Evolutionary conservation across 805 yeast genomes (phyloP).

Genomic region (Ogataea nakhonphanomensis): DNA sequence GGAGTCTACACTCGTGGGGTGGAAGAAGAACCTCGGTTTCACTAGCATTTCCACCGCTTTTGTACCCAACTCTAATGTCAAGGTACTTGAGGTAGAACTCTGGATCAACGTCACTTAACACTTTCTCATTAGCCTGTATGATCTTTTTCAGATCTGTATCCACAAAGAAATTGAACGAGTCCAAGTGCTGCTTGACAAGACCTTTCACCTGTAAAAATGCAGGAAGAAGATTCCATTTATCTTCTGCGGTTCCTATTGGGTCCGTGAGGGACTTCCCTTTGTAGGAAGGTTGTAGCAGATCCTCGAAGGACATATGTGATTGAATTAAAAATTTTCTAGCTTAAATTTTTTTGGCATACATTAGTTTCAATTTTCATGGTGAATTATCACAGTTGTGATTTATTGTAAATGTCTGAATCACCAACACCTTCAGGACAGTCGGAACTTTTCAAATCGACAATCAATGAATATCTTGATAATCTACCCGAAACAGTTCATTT

Average conservation of each 20-base stretch:
- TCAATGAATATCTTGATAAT: constrained; percentile 85
- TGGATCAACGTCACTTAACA: constrained; percentile 93
- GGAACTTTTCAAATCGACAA: constrained; percentile 59
- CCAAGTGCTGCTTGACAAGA: constrained; percentile 93
- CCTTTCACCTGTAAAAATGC: constrained; percentile 96
- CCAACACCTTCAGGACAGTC: constrained; percentile 11
- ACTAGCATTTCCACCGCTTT: constrained; percentile 45
- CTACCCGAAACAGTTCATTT: constrained; percentile 84
- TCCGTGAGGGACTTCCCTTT: constrained; percentile 86
- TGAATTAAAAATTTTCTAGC: constrained; percentile 1
- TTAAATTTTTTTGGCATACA: not conserved
- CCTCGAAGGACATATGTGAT: constrained; percentile 28
- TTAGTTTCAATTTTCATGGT: not conserved
- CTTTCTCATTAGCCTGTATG: constrained; percentile 83
- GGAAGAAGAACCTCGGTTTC: constrained; percentile 63
- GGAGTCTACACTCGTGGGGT: constrained; percentile 92
- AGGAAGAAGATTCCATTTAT: constrained; percentile 95
- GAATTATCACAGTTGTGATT: not conserved
- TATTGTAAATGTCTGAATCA: constrained; percentile 7
- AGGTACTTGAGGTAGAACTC: constrained; percentile 90
- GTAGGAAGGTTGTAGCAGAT: constrained; percentile 73
- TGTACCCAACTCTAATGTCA: constrained; percentile 88
- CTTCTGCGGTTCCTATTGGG: constrained; percentile 86
- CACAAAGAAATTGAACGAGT: constrained; percentile 95
- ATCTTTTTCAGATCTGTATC: constrained; percentile 91